Conservation (phyloP, 2,329 filamentous ascomycete species). For the Talaromyces sp. region DNA sequence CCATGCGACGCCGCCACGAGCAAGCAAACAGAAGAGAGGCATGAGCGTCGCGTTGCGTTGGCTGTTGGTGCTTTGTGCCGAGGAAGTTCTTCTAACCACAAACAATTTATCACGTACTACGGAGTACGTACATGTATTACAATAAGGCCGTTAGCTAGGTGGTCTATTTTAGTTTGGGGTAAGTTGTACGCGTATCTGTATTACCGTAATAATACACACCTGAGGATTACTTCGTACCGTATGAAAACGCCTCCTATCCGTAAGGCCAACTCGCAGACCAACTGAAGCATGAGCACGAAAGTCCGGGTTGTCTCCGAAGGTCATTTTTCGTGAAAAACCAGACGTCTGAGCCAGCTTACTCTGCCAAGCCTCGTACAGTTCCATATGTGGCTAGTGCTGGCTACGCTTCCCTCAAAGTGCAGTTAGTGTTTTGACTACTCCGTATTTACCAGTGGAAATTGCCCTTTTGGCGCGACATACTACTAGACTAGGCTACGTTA, state of each 20-base stretch:
- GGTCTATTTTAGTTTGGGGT: background rate
- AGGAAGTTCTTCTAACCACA: background rate
- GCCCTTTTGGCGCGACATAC: slow-evolving; percentile 8
- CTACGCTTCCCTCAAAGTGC: background rate
- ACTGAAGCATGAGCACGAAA: background rate
- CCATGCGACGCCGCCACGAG: background rate
- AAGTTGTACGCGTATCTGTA: background rate
- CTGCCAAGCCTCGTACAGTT: slow-evolving; percentile 9
- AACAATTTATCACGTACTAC: background rate
- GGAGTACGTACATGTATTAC: too few species aligned
- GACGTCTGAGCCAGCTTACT: background rate
- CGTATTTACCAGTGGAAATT: slow-evolving; percentile 6
- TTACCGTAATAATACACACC: background rate
- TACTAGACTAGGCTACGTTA: background rate
- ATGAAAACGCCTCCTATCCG: background rate
- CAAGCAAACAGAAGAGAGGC: background rate
- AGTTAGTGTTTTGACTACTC: background rate
- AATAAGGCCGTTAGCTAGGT: background rate
- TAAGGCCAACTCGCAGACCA: background rate
- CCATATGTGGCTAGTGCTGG: background rate
- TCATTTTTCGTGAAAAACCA: background rate
- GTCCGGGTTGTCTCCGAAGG: background rate
- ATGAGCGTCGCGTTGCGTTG: slow-evolving; percentile 1
- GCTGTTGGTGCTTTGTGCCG: background rate
- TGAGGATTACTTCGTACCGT: background rate